Base-by-base conservation (phyloP, 768 basidiomycete species). In the Vishniacozyma victoriae region DNA sequence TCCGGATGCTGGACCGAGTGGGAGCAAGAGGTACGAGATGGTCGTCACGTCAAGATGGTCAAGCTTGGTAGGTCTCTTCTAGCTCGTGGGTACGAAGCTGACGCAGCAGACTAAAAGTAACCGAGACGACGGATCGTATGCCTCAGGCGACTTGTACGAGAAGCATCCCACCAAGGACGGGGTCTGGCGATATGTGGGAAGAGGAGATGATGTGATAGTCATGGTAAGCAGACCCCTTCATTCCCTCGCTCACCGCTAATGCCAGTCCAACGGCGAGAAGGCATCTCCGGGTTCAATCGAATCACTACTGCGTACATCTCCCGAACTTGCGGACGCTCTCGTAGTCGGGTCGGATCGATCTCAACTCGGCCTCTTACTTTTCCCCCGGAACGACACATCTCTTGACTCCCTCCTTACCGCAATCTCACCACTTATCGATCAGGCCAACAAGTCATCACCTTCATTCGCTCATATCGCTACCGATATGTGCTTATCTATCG, bases 281-380 rank as follows among this genome's bases (percentile, higher is more conserved):
- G 78, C 77, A 4, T 76, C 79, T 44, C 78, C 78, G 46, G 75
- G 78, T 12, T 77, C 78, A 0, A 78, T 80, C 43, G 79, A 80
- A 52, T 71, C 76, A 20, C 58, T 70, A n/a, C 70, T 79, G 36
- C 76, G 77, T 5, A 73, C 74, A 20, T 75, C 73, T 9, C 70
- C 75, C 0, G 72, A 72, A 43, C 70, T 80, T 18, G 58, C 71
- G 0, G 79, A 81, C 41, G 79, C 75, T 14, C 73, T 80, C 42
- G 75, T 81, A 26, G 80, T 81, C 15, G 80, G 80, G 4, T 64
- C 74, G 3, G 75, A 73, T 4, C 69, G 73, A 19, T 65, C 77
- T 2, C 78, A 80, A 41, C 72, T 76, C 1, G 79, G 80, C 3
- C 72, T 74, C 4, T 66, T 81, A 6, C 75, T 81, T 43, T 72